These are phyloP conservation scores for Ailanthus altissimus DNA, from an alignment of 345 rosid species.

Conservation along the genomic window DNA sequence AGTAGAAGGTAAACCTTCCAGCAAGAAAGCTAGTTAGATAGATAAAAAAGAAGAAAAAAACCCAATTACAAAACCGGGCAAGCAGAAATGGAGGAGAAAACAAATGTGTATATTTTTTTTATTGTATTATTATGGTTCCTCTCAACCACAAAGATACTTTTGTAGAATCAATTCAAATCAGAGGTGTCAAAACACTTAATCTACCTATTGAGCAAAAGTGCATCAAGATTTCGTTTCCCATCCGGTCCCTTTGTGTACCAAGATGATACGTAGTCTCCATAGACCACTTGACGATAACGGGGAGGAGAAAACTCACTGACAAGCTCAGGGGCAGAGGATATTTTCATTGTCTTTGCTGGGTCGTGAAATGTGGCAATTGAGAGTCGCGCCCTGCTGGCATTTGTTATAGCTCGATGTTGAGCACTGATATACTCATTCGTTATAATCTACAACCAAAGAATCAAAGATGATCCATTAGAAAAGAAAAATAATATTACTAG, in stretches of 20 bases:
- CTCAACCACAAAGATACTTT: background rate
- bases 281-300: conserved; percentile 48
- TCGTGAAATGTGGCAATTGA: conserved; percentile 90
- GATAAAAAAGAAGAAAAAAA: no score
- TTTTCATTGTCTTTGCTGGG: conserved; percentile 59
- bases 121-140: background rate
- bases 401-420: conserved; percentile 74
- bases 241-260: conserved; percentile 87
- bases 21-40: no score
- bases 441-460: conserved; percentile 57
- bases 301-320: conserved; percentile 39
- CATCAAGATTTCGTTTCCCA: conserved; percentile 79
- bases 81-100: background rate
- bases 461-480: background rate
- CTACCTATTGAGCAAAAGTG: conserved; percentile 35
- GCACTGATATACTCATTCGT: conserved; percentile 76
- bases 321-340: conserved; percentile 65
- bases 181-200: background rate
- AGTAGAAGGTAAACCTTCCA: no score
- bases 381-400: conserved; percentile 54
- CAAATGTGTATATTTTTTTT: background rate
- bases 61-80: no score
- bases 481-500: background rate
- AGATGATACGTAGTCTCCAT: conserved; percentile 67
- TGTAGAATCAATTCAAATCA: background rate